Base-by-base conservation (phyloP, 225 moss, liverwort and hornwort genomes). In the Sphagnum contortum region DNA sequence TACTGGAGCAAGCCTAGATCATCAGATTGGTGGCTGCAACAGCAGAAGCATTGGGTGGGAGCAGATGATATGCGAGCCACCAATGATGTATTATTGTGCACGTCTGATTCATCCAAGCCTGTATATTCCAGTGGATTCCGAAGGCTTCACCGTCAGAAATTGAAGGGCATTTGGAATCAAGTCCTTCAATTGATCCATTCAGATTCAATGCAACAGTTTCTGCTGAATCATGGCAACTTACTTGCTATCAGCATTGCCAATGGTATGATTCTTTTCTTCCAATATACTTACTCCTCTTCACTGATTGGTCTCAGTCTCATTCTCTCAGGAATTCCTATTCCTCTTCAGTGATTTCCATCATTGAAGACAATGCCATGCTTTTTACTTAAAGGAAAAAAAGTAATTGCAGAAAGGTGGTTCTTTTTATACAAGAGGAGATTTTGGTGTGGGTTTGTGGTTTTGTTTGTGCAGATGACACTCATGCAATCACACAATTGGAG, bases 401-500 rank as follows among this genome's bases (percentile, higher is more conserved):
- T 29, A 29, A 0, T 29, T 29, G 1, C 0, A 29, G 1, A 29
- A 29, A 29, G 29, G 29, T 29, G 29, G 29, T 29, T 29, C 29
- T 29, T 29, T 29, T 29, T 29, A 29, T 29, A 29, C 29, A 29
- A 29, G 29, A 29, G 29, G 29, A 29, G 29, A 29, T 29, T 1
- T 29, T 29, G 29, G 29, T 29, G 29, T 29, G 29, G 29, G 29
- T 29, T 29, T 4, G 29, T 62, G 45, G 29, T 29, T 29, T 29
- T 29, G 29, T 29, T 14, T 55, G 47, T 29, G 44, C 67, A 77
- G 82, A 74, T 71, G 68, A 71, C 57, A 83, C 85, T 49, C 83
- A 83, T 64, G 90, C 95, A 44, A 81, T 92, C 3, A 92, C 88
- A 50, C 79, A 92, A 57, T 48, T 95, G 48, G 92, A 92, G 64